Percentiles rank a stretch among this genome's conserved stretches.
Conservation (phyloP, 805 yeast genomes). For the Teunomyces atbi region DNA sequence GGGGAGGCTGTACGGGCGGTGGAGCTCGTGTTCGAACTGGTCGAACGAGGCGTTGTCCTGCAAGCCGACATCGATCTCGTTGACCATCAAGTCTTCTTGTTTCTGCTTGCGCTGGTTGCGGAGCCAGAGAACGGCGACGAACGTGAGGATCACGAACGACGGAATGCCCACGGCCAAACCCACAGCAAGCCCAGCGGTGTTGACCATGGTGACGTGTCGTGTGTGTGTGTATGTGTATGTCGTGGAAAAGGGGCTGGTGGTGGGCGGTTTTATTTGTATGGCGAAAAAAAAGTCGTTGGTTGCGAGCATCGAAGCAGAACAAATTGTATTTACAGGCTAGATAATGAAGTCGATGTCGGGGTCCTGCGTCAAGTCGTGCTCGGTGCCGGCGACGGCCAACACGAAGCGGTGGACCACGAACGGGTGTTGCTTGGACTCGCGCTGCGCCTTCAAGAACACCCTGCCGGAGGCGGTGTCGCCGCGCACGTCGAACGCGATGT, state of each 20-base stretch:
- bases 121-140: conserved; percentile 24
- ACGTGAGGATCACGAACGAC: conserved; percentile 26
- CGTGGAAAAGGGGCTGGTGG: not conserved
- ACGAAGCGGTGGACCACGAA: conserved; percentile 35
- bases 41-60: conserved; percentile 35
- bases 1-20: conserved; percentile 16
- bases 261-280: not conserved
- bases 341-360: conserved; percentile 27
- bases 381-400: conserved; percentile 20
- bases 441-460: conserved; percentile 66
- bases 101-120: conserved; percentile 30
- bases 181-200: conserved; percentile 28
- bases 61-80: conserved; percentile 34
- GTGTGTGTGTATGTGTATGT: too few relatives aligned
- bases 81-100: conserved; percentile 28
- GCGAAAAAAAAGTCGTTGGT: not conserved
- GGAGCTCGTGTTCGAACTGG: conserved; percentile 38
- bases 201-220: too few relatives aligned
- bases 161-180: conserved; percentile 45
- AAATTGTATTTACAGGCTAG: conserved; percentile 7
- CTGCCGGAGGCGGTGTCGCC: conserved; percentile 62
- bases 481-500: conserved; percentile 65
- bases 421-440: conserved; percentile 55
- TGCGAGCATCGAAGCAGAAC: not conserved
- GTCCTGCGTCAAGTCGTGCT: conserved; percentile 29